phyloP scores from a whole-genome alignment of 1,139 yeast genomes.

The Yamadazyma triangularis region DNA sequence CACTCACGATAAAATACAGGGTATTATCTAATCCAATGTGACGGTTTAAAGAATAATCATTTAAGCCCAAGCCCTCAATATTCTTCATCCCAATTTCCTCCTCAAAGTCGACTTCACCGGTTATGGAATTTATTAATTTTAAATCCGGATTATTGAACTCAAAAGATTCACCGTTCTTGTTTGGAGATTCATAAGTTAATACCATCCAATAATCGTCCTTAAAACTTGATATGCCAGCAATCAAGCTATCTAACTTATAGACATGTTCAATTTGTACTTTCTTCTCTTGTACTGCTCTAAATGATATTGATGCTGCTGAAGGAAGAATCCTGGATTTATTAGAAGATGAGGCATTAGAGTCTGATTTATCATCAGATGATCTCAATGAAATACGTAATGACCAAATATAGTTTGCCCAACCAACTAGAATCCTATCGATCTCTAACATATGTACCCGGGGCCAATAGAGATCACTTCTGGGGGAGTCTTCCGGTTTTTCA shows the following conservation, averaged over 20 bases:
- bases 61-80: constrained; percentile 60
- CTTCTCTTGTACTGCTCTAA: constrained; percentile 53
- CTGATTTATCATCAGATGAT: constrained; percentile 12
- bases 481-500: constrained; percentile 55
- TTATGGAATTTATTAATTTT: constrained; percentile 56
- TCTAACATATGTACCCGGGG: constrained; percentile 73
- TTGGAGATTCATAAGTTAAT: constrained; percentile 50
- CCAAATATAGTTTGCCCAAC: constrained; percentile 86
- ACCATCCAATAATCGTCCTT: constrained; percentile 63
- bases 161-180: constrained; percentile 25
- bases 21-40: constrained; percentile 32
- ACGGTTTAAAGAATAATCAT: constrained; percentile 69
- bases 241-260: constrained; percentile 51
- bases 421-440: constrained; percentile 63
- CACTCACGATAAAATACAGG: constrained; percentile 66
- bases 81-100: constrained; percentile 73
- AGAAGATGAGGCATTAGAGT: constrained; percentile 12
- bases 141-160: constrained; percentile 57
- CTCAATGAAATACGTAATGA: constrained; percentile 48
- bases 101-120: constrained; percentile 75
- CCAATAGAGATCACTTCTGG: constrained; percentile 79
- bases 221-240: constrained; percentile 77
- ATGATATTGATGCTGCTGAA: constrained; percentile 64
- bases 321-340: constrained; percentile 40
- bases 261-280: constrained; percentile 55